A percentile compares a stretch with the other conserved stretches of the same genome.
These are phyloP conservation scores for Kalmusia sp. DNA, from an alignment of 2,329 filamentous ascomycete species.

Conservation along the genomic window DNA sequence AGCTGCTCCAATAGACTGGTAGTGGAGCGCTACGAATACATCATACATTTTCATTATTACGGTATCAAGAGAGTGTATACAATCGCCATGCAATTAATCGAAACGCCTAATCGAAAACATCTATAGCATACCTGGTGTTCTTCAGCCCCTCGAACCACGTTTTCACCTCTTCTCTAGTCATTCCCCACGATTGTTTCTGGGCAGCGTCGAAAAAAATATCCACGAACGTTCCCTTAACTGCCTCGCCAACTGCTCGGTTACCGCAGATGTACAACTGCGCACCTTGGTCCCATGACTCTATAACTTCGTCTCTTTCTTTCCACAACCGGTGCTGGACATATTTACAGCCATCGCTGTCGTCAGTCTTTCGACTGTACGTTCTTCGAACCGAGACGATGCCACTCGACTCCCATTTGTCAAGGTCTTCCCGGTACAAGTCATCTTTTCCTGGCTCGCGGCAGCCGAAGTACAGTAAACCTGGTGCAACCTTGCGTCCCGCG, in stretches of 20 bases:
- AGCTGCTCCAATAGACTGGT: too few species aligned
- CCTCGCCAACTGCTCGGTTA: slow-evolving; percentile 22
- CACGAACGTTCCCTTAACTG: slow-evolving; percentile 46
- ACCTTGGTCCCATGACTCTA: slow-evolving; percentile 13
- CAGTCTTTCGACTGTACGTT: slow-evolving; percentile 12
- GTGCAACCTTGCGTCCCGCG: slow-evolving; percentile 30
- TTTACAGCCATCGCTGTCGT: slow-evolving; percentile 11
- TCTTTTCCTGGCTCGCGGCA: slow-evolving; percentile 62
- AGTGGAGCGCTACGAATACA: too few species aligned
- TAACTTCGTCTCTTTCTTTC: slow-evolving; percentile 14
- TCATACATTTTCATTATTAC: too few species aligned
- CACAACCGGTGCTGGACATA: slow-evolving; percentile 39
- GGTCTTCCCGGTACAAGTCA: slow-evolving; percentile 64
- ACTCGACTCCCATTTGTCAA: slow-evolving; percentile 61
- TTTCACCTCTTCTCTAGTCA: slow-evolving; percentile 13
- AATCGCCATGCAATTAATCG: too few species aligned
- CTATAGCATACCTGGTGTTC: slow-evolving; percentile 15
- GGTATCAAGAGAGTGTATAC: too few species aligned
- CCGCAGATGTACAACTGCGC: slow-evolving; percentile 22
- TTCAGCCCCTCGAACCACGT: slow-evolving; percentile 12
- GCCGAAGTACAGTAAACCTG: slow-evolving; percentile 66
- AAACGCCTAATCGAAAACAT: slow-evolving; percentile 21
- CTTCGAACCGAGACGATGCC: slow-evolving; percentile 64
- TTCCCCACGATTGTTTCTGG: slow-evolving; percentile 38
- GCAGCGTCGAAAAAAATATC: slow-evolving; percentile 51